phyloP scores from a whole-genome alignment of 169 alveolate genomes.

The Plasmodium berghei region DNA sequence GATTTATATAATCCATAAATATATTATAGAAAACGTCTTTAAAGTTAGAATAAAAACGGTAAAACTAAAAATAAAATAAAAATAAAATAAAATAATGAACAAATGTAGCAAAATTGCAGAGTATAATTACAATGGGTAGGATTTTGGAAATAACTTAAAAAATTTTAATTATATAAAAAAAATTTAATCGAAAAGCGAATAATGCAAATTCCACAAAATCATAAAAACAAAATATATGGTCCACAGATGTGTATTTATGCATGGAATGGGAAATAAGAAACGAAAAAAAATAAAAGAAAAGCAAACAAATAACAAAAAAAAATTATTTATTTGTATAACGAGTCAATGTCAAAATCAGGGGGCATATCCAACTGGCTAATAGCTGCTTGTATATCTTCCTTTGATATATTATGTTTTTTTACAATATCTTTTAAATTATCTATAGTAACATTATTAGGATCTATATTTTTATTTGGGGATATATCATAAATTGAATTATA shows the following conservation, averaged over 20 bases:
- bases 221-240: background rate
- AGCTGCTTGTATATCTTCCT: constrained; percentile 66
- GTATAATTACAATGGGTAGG: too few relatives aligned
- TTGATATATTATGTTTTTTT: constrained; percentile 65
- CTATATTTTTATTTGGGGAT: constrained; percentile 21
- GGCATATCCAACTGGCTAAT: constrained; percentile 65
- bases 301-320: too few relatives aligned
- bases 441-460: constrained; percentile 65
- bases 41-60: too few relatives aligned
- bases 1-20: too few relatives aligned
- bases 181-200: background rate
- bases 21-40: too few relatives aligned
- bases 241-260: background rate
- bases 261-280: background rate
- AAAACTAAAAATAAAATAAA: background rate
- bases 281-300: too few relatives aligned
- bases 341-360: constrained; percentile 52
- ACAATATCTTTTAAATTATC: constrained; percentile 66
- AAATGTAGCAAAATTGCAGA: too few relatives aligned
- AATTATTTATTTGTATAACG: background rate
- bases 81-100: background rate
- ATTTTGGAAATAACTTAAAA: background rate
- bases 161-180: too few relatives aligned
- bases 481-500: constrained; percentile 45
- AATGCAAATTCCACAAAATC: too few relatives aligned